Conservation (phyloP, 2,329 filamentous ascomycete species). For the Hypoxylon sp. region DNA sequence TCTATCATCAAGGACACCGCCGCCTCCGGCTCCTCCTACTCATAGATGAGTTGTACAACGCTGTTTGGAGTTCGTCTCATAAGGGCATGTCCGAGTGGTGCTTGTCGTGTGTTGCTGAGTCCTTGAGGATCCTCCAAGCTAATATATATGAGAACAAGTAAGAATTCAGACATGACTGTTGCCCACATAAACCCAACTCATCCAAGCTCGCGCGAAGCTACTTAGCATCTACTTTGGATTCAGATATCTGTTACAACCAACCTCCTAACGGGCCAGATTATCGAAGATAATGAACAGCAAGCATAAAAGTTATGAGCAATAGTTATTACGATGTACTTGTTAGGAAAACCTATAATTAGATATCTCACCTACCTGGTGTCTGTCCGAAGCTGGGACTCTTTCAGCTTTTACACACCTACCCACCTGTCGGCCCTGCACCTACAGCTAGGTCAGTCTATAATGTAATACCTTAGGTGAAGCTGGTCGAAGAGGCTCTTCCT, state of each 20-base stretch:
- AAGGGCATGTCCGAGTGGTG: not conserved
- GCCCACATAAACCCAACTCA: not conserved
- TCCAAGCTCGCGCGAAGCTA: not conserved
- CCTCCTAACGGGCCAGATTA: not conserved
- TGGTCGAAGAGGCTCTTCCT: slow-evolving; percentile 10
- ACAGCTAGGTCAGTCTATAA: not conserved
- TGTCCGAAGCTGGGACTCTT: too few relatives aligned
- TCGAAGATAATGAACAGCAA: too few relatives aligned
- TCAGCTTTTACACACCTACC: not conserved
- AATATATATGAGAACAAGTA: not conserved
- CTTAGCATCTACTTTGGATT: too few relatives aligned
- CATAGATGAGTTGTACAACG: not conserved
- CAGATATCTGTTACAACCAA: not conserved
- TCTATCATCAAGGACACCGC: not conserved
- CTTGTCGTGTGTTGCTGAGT: not conserved
- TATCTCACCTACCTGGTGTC: too few relatives aligned
- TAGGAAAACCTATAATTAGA: too few relatives aligned
- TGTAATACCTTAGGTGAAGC: not conserved
- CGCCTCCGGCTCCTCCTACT: not conserved
- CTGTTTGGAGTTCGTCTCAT: not conserved
- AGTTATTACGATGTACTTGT: too few relatives aligned
- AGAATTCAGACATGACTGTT: not conserved
- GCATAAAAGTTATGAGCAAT: too few relatives aligned
- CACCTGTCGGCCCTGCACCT: not conserved
- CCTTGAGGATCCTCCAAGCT: too few relatives aligned